Evolutionary conservation across 495 filamentous ascomycete genomes (phyloP).

Genomic region (Penicillium tannophilum): DNA sequence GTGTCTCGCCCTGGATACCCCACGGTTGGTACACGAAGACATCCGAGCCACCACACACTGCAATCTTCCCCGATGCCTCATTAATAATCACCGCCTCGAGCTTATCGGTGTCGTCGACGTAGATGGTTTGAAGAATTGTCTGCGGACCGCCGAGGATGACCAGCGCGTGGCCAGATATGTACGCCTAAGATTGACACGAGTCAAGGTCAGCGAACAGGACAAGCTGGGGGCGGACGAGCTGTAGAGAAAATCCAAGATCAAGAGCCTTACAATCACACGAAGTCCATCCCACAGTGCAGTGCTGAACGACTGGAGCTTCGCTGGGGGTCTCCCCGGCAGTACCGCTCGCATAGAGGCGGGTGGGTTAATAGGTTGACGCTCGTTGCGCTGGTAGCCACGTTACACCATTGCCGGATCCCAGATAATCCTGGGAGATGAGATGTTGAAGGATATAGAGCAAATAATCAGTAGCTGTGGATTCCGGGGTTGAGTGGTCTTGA

Average conservation of each 20-base stretch:
- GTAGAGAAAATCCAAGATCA: neutral
- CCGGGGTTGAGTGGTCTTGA: constrained; percentile 6
- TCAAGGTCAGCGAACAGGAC: constrained; percentile 18
- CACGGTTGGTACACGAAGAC: constrained; percentile 81
- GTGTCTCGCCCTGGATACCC: constrained; percentile 65
- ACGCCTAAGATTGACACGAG: constrained; percentile 58
- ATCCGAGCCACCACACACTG: constrained; percentile 62
- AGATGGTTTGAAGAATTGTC: constrained; percentile 84
- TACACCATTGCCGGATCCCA: constrained; percentile 43
- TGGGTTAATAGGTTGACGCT: constrained; percentile 30
- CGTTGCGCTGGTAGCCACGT: constrained; percentile 29
- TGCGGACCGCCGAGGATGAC: constrained; percentile 76
- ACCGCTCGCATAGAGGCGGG: constrained; percentile 68
- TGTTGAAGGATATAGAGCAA: constrained; percentile 2
- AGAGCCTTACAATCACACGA: constrained; percentile 70
- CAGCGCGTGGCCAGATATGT: constrained; percentile 86
- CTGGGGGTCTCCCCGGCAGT: constrained; percentile 87
- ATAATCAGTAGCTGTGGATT: constrained; percentile 11
- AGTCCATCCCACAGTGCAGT: constrained; percentile 80
- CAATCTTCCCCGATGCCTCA: constrained; percentile 83
- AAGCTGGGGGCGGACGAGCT: constrained; percentile 1
- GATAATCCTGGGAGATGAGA: neutral
- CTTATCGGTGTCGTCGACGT: constrained; percentile 71
- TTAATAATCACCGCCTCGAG: constrained; percentile 78
- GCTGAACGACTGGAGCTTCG: constrained; percentile 86